These are phyloP conservation scores for Eucalyptus polybractea DNA, from an alignment of 345 rosid genomes.

Conservation along the genomic window DNA sequence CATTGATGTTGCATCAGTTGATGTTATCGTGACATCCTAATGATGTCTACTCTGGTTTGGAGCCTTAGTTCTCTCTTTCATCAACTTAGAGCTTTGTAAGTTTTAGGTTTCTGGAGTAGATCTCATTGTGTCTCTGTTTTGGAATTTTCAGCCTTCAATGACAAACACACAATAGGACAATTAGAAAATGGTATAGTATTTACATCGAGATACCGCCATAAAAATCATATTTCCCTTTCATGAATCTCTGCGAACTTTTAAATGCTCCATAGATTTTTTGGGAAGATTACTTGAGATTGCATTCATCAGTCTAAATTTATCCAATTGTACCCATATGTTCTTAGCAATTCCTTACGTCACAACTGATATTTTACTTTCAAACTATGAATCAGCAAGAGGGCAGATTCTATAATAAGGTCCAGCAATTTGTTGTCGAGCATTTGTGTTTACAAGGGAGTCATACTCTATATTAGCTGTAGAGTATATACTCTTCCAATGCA, in stretches of 20 bases:
- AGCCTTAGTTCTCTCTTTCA: background rate
- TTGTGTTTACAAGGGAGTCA: background rate
- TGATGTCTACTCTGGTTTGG: background rate
- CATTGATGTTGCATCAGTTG: background rate
- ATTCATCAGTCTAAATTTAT: background rate
- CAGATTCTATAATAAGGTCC: background rate
- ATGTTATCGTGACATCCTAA: background rate
- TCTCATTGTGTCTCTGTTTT: background rate
- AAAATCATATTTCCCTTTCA: background rate
- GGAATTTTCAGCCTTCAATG: background rate
- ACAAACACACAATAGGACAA: background rate
- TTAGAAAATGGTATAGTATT: background rate
- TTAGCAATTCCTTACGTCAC: background rate
- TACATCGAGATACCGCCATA: background rate
- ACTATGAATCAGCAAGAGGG: background rate
- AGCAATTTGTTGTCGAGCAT: background rate
- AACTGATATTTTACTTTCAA: background rate
- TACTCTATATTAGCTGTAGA: background rate
- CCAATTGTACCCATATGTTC: background rate
- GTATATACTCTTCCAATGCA: background rate
- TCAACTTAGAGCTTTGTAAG: background rate
- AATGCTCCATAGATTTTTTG: background rate
- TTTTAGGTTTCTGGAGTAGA: background rate
- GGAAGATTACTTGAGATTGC: background rate
- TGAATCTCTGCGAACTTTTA: background rate